Conservation (phyloP, 495 filamentous ascomycete genomes). For the Neurospora africana region DNA sequence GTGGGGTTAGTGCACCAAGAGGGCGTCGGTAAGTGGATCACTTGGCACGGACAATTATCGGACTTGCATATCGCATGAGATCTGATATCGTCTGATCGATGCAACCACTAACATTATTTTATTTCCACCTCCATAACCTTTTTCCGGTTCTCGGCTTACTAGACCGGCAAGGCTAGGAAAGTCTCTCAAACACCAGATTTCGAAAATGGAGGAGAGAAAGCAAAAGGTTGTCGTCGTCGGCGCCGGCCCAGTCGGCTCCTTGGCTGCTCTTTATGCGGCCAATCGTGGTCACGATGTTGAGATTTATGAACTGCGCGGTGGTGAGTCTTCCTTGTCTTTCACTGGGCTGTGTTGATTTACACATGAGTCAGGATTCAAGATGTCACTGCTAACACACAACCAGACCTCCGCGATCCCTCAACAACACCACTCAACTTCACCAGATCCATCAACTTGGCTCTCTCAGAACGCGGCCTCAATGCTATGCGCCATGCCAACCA, state of each 20-base stretch:
- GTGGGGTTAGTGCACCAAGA: not conserved
- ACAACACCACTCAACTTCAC: conserved; percentile 91
- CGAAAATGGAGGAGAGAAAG: conserved; percentile 5
- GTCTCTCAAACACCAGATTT: not conserved
- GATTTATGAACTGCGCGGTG: conserved; percentile 85
- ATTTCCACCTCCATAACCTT: not conserved
- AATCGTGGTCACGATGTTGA: conserved; percentile 79
- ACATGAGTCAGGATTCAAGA: not conserved
- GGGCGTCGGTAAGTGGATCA: not conserved
- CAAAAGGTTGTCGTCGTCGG: conserved; percentile 80
- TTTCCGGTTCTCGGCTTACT: not conserved
- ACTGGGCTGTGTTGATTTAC: not conserved
- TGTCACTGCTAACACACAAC: not conserved
- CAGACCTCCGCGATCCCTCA: conserved; percentile 76
- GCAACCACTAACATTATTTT: not conserved
- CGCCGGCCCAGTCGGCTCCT: conserved; percentile 83
- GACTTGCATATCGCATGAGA: not conserved
- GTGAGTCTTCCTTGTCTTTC: conserved; percentile 47
- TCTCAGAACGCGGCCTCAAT: conserved; percentile 91
- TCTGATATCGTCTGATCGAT: not conserved
- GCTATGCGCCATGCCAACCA: conserved; percentile 60
- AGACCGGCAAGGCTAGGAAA: not conserved
- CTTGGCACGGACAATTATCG: not conserved
- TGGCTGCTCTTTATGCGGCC: conserved; percentile 88
- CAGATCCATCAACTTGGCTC: conserved; percentile 91